Conservation (phyloP, 257 asterid species). For the Gynochthodes officinalis region DNA sequence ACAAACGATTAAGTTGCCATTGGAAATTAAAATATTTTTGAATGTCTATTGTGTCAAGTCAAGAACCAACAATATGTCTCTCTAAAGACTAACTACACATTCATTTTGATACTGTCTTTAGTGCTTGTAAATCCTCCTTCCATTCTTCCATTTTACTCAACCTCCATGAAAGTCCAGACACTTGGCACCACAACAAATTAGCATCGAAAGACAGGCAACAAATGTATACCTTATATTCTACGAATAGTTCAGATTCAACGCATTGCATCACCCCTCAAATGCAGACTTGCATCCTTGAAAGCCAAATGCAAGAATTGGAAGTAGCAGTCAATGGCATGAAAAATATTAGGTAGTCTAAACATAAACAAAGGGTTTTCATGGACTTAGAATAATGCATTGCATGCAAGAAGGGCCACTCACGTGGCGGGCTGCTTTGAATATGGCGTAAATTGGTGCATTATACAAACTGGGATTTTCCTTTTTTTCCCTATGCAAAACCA, state of each 20-base stretch:
- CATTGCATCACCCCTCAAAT: neutral
- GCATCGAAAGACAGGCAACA: neutral
- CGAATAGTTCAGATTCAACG: neutral
- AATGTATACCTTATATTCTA: neutral
- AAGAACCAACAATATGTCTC: too few species aligned
- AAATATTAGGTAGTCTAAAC: too few species aligned
- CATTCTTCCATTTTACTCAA: too few species aligned
- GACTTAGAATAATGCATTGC: neutral
- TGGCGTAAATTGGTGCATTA: conserved; percentile 8
- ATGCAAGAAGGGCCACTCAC: neutral
- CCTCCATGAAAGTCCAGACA: neutral
- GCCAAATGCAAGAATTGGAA: too few species aligned
- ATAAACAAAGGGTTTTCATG: too few species aligned
- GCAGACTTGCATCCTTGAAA: too few species aligned
- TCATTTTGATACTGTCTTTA: too few species aligned
- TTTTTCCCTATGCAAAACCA: neutral
- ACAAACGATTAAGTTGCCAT: too few species aligned
- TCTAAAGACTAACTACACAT: too few species aligned
- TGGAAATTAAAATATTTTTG: neutral
- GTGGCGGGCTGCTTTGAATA: neutral
- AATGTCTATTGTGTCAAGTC: too few species aligned
- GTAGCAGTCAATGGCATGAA: too few species aligned
- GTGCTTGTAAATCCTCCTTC: too few species aligned
- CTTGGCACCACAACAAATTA: neutral
- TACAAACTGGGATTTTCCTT: neutral